These are phyloP conservation scores for Penicillium manginii DNA, from an alignment of 495 filamentous ascomycete species.

Conservation along the genomic window DNA sequence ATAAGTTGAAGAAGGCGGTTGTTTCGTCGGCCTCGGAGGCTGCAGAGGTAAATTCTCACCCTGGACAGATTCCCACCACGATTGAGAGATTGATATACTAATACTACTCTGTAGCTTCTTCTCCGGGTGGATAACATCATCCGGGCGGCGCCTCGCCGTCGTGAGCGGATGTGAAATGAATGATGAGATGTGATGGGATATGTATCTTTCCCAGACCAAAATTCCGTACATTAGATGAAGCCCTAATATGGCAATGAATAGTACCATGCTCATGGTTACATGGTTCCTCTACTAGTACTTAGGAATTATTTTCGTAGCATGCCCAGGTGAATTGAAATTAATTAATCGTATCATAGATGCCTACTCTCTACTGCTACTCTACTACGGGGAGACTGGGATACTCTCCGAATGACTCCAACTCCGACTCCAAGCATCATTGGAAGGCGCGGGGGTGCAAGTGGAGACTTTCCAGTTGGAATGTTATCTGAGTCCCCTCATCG, in stretches of 20 bases:
- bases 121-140: conserved; percentile 89
- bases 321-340: no score
- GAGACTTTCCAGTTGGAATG: no score
- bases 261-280: background rate
- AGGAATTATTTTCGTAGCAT: no score
- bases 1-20: conserved; percentile 97
- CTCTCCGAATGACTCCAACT: no score
- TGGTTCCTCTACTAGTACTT: conserved; percentile 10
- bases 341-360: no score
- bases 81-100: background rate
- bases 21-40: conserved; percentile 94
- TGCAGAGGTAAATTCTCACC: conserved; percentile 71
- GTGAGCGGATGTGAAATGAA: conserved; percentile 67
- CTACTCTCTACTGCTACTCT: no score
- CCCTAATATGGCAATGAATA: conserved; percentile 14
- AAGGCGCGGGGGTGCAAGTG: no score
- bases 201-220: conserved; percentile 16
- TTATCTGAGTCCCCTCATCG: no score
- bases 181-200: conserved; percentile 25
- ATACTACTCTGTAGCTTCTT: conserved; percentile 57
- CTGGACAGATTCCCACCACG: background rate
- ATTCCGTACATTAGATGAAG: conserved; percentile 17
- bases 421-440: no score
- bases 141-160: conserved; percentile 71
- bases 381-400: no score